A percentile compares a stretch with the other conserved stretches of the same genome.
phyloP scores from a whole-genome alignment of 2,329 filamentous ascomycete species.

The Hypoxylon rubiginosum region DNA sequence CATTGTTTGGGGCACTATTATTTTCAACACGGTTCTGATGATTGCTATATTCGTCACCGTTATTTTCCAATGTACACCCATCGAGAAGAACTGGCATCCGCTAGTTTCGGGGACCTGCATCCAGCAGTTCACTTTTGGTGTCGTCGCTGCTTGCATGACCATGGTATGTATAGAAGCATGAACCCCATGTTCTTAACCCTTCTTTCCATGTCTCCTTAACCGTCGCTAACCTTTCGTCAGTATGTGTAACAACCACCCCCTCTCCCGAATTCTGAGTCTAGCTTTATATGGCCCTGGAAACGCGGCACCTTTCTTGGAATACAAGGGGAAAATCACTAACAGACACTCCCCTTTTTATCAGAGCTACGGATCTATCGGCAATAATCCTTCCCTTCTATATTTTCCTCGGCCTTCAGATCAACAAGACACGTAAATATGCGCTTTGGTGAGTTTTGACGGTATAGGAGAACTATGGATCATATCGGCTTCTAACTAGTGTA shows the following conservation, averaged over 20 bases:
- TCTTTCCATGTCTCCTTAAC: not conserved
- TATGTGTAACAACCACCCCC: not conserved
- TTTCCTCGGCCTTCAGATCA: conserved; percentile 57
- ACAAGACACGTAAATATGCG: conserved; percentile 53
- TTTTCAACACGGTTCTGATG: conserved; percentile 53
- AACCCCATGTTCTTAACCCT: not conserved
- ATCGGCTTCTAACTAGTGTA: too few species aligned
- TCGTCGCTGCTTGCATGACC: conserved; percentile 48
- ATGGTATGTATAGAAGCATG: conserved; percentile 43
- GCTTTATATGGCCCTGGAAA: not conserved
- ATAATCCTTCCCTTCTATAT: conserved; percentile 58
- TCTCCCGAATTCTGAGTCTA: not conserved
- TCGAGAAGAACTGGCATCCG: conserved; percentile 52
- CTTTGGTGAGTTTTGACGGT: conserved; percentile 44
- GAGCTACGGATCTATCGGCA: conserved; percentile 56
- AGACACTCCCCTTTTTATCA: not conserved
- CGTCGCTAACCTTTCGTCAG: not conserved
- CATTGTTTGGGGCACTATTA: conserved; percentile 50
- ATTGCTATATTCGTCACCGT: conserved; percentile 56
- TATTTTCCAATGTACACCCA: conserved; percentile 57
- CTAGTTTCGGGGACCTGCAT: conserved; percentile 51
- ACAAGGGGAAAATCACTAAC: too few species aligned
- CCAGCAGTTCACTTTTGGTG: conserved; percentile 41
- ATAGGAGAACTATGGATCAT: too few species aligned
- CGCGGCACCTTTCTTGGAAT: not conserved